Percentiles rank a stretch among this genome's conserved stretches.
phyloP scores from a whole-genome alignment of 371 early-diverging fungal species.

The Zopfochytrium polystomum region DNA sequence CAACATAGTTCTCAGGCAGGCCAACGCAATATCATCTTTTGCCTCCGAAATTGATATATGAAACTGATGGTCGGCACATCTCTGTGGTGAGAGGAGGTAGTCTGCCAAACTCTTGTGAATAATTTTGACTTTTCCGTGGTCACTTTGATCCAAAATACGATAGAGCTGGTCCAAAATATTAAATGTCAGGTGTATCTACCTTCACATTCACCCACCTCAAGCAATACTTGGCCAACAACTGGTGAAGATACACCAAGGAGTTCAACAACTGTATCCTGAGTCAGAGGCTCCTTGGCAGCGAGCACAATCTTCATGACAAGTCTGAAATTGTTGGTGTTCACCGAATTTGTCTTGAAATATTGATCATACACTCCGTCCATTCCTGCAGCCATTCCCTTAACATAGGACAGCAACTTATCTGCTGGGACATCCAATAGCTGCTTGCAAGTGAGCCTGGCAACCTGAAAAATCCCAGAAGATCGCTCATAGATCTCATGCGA shows the following conservation, averaged over 20 bases:
- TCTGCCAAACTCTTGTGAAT: too few relatives aligned
- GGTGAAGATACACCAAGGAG: background rate
- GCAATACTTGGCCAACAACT: background rate
- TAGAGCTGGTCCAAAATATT: too few relatives aligned
- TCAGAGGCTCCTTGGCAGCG: slow-evolving; percentile 4
- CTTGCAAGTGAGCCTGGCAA: background rate
- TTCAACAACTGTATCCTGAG: background rate
- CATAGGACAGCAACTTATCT: background rate
- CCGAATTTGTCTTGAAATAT: background rate
- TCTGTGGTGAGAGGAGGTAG: too few relatives aligned
- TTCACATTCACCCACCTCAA: too few relatives aligned
- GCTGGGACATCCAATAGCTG: background rate
- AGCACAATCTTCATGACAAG: too few relatives aligned
- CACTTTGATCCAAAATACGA: too few relatives aligned
- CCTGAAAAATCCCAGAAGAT: slow-evolving; percentile 3
- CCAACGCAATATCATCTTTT: too few relatives aligned
- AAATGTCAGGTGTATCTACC: too few relatives aligned
- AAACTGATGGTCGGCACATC: too few relatives aligned
- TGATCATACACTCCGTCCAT: background rate
- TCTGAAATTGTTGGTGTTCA: background rate
- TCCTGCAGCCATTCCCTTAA: background rate
- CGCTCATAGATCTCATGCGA: background rate
- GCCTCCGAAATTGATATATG: too few relatives aligned
- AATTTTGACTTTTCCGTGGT: too few relatives aligned
- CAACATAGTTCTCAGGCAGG: too few relatives aligned